A percentile compares a stretch with the other conserved stretches of the same genome.
These are phyloP conservation scores for Boletus rufocinnamomeus DNA, from an alignment of 768 basidiomycete genomes.

Conservation along the genomic window DNA sequence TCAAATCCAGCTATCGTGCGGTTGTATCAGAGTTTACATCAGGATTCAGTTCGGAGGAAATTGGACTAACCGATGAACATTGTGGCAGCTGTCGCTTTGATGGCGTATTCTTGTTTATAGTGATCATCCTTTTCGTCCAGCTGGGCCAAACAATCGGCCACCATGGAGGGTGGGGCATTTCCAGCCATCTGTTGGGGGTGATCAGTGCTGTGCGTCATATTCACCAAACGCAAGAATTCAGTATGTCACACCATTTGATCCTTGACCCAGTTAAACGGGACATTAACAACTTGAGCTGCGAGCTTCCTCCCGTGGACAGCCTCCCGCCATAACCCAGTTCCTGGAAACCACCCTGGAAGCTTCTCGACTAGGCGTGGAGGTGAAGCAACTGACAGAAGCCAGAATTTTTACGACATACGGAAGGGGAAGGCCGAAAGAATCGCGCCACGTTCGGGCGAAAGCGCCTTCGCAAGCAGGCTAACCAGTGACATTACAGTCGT, in stretches of 20 bases:
- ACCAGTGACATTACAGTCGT: slow-evolving; percentile 19
- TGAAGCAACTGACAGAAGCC: not conserved
- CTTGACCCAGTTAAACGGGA: slow-evolving; percentile 29
- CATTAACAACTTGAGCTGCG: slow-evolving; percentile 23
- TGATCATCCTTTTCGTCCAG: slow-evolving; percentile 20
- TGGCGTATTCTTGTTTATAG: slow-evolving; percentile 23
- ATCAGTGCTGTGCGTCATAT: not conserved
- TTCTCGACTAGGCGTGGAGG: slow-evolving; percentile 15
- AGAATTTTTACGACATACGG: slow-evolving; percentile 12
- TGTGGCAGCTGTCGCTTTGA: slow-evolving; percentile 30
- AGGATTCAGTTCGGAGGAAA: not conserved
- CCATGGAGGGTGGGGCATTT: slow-evolving; percentile 27
- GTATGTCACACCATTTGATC: slow-evolving; percentile 22
- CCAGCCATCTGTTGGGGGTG: slow-evolving; percentile 11
- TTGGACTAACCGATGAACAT: slow-evolving; percentile 23
- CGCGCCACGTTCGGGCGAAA: slow-evolving; percentile 23
- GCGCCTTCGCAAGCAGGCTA: slow-evolving; percentile 21
- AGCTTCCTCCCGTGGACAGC: slow-evolving; percentile 17
- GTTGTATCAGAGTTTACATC: not conserved
- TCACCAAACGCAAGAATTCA: not conserved
- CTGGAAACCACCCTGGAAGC: slow-evolving; percentile 30
- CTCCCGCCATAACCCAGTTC: slow-evolving; percentile 21
- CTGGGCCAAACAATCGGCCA: slow-evolving; percentile 25
- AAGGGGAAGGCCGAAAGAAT: slow-evolving; percentile 26
- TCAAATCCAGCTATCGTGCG: slow-evolving; percentile 26